A percentile compares a stretch with the other conserved stretches of the same genome.
These are phyloP conservation scores for Penicillium goetzii DNA, from an alignment of 495 filamentous ascomycete genomes.

Conservation along the genomic window DNA sequence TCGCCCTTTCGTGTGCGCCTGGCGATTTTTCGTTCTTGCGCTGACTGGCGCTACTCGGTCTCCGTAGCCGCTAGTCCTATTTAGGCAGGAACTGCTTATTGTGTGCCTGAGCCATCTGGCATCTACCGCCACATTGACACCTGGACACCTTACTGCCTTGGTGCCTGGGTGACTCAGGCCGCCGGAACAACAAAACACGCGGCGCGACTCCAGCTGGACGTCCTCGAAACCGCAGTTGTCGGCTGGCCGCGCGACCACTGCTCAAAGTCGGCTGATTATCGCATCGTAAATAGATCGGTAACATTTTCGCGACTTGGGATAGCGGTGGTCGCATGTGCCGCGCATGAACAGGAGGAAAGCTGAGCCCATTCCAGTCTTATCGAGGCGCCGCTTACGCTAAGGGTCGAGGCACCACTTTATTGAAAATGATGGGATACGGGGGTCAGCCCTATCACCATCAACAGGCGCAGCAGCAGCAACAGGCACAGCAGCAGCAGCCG, in stretches of 20 bases:
- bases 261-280: slow-evolving; percentile 3
- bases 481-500: slow-evolving; percentile 35
- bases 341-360: slow-evolving; percentile 12
- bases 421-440: slow-evolving; percentile 41
- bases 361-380: slow-evolving; percentile 13
- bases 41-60: slow-evolving; percentile 32
- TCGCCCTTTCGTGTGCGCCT: slow-evolving; percentile 27
- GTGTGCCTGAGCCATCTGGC: neutral
- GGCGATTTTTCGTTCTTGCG: slow-evolving; percentile 31
- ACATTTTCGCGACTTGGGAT: slow-evolving; percentile 1
- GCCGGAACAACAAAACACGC: slow-evolving; percentile 38
- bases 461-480: slow-evolving; percentile 32
- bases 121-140: slow-evolving; percentile 8
- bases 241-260: slow-evolving; percentile 10
- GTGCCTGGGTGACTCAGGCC: slow-evolving; percentile 23
- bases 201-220: slow-evolving; percentile 33
- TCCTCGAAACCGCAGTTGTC: slow-evolving; percentile 15
- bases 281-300: slow-evolving; percentile 10
- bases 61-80: slow-evolving; percentile 35
- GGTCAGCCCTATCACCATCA: slow-evolving; percentile 40
- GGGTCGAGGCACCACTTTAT: slow-evolving; percentile 20
- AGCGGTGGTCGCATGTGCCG: slow-evolving; percentile 28
- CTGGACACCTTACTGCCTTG: slow-evolving; percentile 22
- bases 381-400: slow-evolving; percentile 26
- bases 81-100: slow-evolving; percentile 17